These are phyloP conservation scores for Hyphopichia homilentoma DNA, from an alignment of 805 yeast species.

Conservation along the genomic window DNA sequence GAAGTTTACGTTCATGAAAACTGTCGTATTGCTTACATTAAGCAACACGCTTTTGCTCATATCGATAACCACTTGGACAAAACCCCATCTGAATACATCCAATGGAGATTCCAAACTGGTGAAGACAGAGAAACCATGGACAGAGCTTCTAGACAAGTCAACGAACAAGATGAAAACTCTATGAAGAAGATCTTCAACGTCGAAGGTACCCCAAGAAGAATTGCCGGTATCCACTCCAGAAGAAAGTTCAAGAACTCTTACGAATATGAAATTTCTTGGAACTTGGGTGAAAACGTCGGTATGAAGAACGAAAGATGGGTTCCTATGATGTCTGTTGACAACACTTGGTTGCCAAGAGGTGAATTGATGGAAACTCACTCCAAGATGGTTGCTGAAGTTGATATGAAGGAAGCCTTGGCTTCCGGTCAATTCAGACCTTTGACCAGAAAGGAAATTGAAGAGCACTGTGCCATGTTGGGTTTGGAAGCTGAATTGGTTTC, in stretches of 20 bases:
- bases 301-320: slow-evolving; percentile 99
- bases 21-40: slow-evolving; percentile 99
- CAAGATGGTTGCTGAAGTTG: slow-evolving; percentile 99
- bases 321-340: slow-evolving; percentile 99
- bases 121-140: slow-evolving; percentile 99
- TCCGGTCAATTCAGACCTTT: slow-evolving; percentile 99
- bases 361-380: slow-evolving; percentile 82
- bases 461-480: slow-evolving; percentile 98
- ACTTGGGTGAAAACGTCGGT: slow-evolving; percentile 97
- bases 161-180: slow-evolving; percentile 94
- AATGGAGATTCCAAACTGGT: slow-evolving; percentile 99
- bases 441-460: slow-evolving; percentile 99
- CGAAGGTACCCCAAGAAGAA: slow-evolving; percentile 98
- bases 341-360: slow-evolving; percentile 99
- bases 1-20: slow-evolving; percentile 99
- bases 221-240: slow-evolving; percentile 90
- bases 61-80: slow-evolving; percentile 97
- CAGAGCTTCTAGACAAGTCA: slow-evolving; percentile 98
- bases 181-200: slow-evolving; percentile 99
- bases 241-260: slow-evolving; percentile 99
- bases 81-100: slow-evolving; percentile 99
- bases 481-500: slow-evolving; percentile 98
- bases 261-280: slow-evolving; percentile 98
- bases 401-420: slow-evolving; percentile 99
- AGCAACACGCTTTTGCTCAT: slow-evolving; percentile 99